Conservation (phyloP, 495 filamentous ascomycete genomes). For the Penicillium canariense region DNA sequence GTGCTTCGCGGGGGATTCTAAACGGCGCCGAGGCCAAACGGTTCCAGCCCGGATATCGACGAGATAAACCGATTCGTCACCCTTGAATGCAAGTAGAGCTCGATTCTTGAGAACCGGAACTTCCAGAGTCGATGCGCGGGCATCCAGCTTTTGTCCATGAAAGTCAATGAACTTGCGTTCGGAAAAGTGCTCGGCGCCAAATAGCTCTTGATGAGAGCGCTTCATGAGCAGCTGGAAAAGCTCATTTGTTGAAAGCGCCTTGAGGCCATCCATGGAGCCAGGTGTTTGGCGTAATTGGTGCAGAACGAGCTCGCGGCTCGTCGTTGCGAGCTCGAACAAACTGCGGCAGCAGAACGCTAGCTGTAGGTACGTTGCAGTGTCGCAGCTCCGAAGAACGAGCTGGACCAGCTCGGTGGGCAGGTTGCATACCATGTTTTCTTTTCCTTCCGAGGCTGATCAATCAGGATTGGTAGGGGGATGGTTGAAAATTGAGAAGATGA, state of each 20-base stretch:
- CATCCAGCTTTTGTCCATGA: conserved; percentile 23
- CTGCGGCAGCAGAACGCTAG: conserved; percentile 30
- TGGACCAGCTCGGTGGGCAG: conserved; percentile 43
- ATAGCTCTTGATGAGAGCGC: conserved; percentile 27
- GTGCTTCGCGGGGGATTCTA: conserved; percentile 24
- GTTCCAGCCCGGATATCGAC: conserved; percentile 19
- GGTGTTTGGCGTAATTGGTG: conserved; percentile 37
- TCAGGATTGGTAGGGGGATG: neutral
- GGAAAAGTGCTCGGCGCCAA: conserved; percentile 31
- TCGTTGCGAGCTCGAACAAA: conserved; percentile 85
- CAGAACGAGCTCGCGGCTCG: conserved; percentile 49
- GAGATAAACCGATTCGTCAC: conserved; percentile 29
- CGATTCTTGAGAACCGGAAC: conserved; percentile 3
- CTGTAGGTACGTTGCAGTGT: conserved; percentile 35
- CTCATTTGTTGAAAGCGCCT: conserved; percentile 16
- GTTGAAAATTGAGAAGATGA: neutral
- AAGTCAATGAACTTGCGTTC: conserved; percentile 26
- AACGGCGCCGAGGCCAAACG: conserved; percentile 3
- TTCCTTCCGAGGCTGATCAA: neutral
- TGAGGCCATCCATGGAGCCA: conserved; percentile 17
- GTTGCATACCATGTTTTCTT: conserved; percentile 28
- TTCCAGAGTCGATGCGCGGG: conserved; percentile 29
- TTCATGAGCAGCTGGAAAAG: conserved; percentile 30
- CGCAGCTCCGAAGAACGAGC: conserved; percentile 35
- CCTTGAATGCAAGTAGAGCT: conserved; percentile 27